Conservation (phyloP, 805 yeast genomes). For the Metschnikowia peoriensis region DNA sequence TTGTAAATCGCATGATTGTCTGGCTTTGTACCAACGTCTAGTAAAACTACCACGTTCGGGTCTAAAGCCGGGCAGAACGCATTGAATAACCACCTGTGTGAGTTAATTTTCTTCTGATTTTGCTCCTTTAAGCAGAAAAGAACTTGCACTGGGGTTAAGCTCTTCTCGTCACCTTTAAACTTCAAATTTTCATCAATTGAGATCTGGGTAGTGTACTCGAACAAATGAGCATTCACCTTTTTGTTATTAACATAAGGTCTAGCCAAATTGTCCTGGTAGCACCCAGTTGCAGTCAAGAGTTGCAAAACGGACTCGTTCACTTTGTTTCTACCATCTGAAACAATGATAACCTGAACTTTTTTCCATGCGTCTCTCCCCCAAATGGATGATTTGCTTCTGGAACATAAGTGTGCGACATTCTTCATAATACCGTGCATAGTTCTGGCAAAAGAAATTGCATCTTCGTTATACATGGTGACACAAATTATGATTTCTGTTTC, state of each 20-base stretch:
- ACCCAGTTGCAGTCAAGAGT: constrained; percentile 89
- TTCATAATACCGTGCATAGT: constrained; percentile 94
- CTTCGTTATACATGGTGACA: constrained; percentile 97
- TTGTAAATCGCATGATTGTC: constrained; percentile 84
- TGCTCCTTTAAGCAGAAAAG: constrained; percentile 89
- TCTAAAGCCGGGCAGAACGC: constrained; percentile 90
- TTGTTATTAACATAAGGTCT: constrained; percentile 90
- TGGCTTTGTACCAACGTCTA: constrained; percentile 99
- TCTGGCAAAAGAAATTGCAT: constrained; percentile 83
- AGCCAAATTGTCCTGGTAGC: constrained; percentile 96
- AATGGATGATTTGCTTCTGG: constrained; percentile 73
- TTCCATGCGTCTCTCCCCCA: constrained; percentile 99
- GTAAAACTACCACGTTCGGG: constrained; percentile 83
- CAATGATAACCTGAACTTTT: constrained; percentile 86
- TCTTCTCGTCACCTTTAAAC: constrained; percentile 87
- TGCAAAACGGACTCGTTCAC: constrained; percentile 83
- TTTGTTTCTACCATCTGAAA: constrained; percentile 93
- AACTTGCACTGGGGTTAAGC: constrained; percentile 91
- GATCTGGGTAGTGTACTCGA: constrained; percentile 94
- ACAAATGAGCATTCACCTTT: constrained; percentile 88
- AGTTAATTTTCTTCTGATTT: constrained; percentile 90
- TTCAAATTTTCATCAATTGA: constrained; percentile 86
- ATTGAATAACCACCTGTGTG: constrained; percentile 96
- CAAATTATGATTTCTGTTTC: constrained; percentile 91
- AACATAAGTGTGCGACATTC: constrained; percentile 83